A percentile compares a stretch with the other conserved stretches of the same genome.
Conservation (phyloP, 2,329 filamentous ascomycete species). For the Ascochyta pisi region DNA sequence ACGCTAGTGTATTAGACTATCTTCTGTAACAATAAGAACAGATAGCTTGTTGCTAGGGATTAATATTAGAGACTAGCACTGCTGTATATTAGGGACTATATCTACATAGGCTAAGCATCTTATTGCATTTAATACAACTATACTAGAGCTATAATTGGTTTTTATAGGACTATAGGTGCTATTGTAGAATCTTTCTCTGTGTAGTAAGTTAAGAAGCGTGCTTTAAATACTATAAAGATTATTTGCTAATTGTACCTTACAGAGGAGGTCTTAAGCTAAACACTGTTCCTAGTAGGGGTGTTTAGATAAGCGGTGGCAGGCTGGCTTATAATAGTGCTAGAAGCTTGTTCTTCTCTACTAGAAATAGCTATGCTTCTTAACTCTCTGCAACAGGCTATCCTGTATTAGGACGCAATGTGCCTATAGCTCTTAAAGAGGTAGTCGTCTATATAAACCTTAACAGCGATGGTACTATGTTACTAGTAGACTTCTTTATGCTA, state of each 20-base stretch:
- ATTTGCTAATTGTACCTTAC: constrained; percentile 1
- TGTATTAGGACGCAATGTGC: constrained; percentile 54
- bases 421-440: constrained; percentile 57
- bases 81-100: too few species aligned
- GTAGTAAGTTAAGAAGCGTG: neutral
- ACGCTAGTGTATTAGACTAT: too few species aligned
- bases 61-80: too few species aligned
- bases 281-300: constrained; percentile 51
- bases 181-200: constrained; percentile 55
- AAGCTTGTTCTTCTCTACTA: constrained; percentile 57
- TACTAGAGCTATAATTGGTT: constrained; percentile 59
- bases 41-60: too few species aligned
- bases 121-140: constrained; percentile 61
- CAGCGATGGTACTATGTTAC: constrained; percentile 51
- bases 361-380: constrained; percentile 59
- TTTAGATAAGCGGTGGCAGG: constrained; percentile 61
- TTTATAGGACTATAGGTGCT: constrained; percentile 55
- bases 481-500: constrained; percentile 61
- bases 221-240: neutral
- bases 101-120: too few species aligned
- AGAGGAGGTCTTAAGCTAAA: constrained; percentile 54
- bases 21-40: too few species aligned
- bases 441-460: constrained; percentile 58
- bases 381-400: constrained; percentile 49
- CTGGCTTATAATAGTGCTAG: constrained; percentile 56